Percentiles rank a stretch among this genome's conserved stretches.
Conservation (phyloP, 768 basidiomycete genomes). For the Leccinum boreale region DNA sequence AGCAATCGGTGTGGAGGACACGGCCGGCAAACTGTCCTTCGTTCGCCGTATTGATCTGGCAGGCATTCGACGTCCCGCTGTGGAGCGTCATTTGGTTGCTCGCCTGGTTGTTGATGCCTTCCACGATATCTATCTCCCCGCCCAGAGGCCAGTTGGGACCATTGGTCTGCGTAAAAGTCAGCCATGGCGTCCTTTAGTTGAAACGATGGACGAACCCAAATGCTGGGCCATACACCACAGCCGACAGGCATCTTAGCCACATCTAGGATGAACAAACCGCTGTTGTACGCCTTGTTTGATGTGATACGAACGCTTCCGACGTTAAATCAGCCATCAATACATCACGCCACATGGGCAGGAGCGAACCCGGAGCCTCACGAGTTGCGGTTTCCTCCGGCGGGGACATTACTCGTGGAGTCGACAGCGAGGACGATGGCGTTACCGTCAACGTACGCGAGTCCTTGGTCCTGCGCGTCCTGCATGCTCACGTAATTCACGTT, state of each 20-base stretch:
- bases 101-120: constrained; percentile 59
- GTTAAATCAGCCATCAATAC: not conserved
- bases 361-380: constrained; percentile 34
- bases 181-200: not conserved
- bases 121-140: constrained; percentile 73
- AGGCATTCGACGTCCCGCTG: constrained; percentile 40
- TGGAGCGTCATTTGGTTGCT: constrained; percentile 68
- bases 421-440: constrained; percentile 58
- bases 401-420: constrained; percentile 48
- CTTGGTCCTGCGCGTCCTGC: constrained; percentile 44
- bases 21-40: constrained; percentile 25
- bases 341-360: not conserved
- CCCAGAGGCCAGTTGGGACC: constrained; percentile 51
- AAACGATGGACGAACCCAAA: constrained; percentile 36
- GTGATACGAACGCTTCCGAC: constrained; percentile 59
- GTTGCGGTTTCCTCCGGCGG: constrained; percentile 49
- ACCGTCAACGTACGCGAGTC: constrained; percentile 60
- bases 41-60: constrained; percentile 20
- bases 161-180: constrained; percentile 29
- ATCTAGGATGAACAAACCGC: constrained; percentile 73
- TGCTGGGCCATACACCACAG: constrained; percentile 61
- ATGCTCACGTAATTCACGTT: constrained; percentile 55
- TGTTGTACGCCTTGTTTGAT: constrained; percentile 52
- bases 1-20: constrained; percentile 32
- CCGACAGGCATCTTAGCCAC: constrained; percentile 67